Conservation (phyloP, 2,329 filamentous ascomycete genomes). For the Aspergillus clavatus region DNA sequence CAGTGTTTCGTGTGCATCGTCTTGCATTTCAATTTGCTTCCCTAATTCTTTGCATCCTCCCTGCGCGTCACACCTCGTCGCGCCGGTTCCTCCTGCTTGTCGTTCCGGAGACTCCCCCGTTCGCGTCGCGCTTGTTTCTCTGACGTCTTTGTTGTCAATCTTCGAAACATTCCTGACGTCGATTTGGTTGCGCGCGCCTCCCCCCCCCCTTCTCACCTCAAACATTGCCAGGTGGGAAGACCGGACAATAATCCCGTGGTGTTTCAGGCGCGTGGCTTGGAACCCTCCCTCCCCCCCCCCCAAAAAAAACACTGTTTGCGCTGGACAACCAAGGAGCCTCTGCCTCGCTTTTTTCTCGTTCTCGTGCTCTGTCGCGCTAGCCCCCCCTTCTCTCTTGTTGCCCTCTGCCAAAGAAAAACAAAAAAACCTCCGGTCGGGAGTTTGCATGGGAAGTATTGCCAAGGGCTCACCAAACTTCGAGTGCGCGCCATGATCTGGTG, state of each 20-base stretch:
- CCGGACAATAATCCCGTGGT: constrained; percentile 7
- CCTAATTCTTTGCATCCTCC: too few species aligned
- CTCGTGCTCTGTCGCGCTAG: too few species aligned
- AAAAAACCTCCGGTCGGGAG: background rate
- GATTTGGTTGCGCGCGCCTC: constrained; percentile 11
- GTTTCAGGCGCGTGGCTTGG: constrained; percentile 16
- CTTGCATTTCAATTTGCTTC: too few species aligned
- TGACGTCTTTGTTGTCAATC: constrained; percentile 20
- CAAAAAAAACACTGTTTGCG: too few species aligned
- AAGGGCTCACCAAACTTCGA: constrained; percentile 13
- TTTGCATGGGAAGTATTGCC: constrained; percentile 15
- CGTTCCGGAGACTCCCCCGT: constrained; percentile 18
- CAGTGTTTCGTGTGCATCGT: too few species aligned
- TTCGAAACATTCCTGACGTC: constrained; percentile 31
- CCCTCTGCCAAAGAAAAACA: too few species aligned
- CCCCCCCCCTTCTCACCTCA: too few species aligned
- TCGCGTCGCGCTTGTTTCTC: constrained; percentile 21
- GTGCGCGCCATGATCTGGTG: constrained; percentile 24
- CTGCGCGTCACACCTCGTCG: too few species aligned
- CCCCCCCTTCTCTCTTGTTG: too few species aligned
- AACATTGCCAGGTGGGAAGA: constrained; percentile 6
- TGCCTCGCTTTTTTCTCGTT: constrained; percentile 1
- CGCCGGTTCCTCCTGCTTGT: constrained; percentile 14
- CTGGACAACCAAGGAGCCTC: constrained; percentile 8
- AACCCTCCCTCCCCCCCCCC: too few species aligned